Conservation (phyloP, 495 filamentous ascomycete genomes). For the Hypomontagnella monticulosa region DNA sequence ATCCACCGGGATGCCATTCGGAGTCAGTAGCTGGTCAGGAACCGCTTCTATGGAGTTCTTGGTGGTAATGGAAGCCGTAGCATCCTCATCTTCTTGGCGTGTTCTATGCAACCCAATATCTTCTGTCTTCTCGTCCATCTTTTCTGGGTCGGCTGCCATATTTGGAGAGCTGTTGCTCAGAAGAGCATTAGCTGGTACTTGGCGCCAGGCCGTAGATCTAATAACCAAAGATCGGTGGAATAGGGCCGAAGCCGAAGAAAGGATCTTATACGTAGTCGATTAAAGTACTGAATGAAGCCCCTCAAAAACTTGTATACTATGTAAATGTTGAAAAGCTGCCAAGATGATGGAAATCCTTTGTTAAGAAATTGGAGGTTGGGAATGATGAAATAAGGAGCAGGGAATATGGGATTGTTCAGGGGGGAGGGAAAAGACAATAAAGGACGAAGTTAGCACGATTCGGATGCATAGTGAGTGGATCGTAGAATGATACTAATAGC, state of each 20-base stretch:
- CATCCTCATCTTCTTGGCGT: slow-evolving; percentile 18
- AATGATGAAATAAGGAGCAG: too few relatives aligned
- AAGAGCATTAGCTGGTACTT: neutral
- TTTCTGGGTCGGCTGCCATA: slow-evolving; percentile 31
- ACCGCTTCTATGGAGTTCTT: slow-evolving; percentile 22
- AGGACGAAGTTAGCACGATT: too few relatives aligned
- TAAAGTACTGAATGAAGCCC: neutral
- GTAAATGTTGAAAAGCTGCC: slow-evolving; percentile 1
- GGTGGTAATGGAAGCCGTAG: slow-evolving; percentile 21
- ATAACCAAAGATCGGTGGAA: slow-evolving; percentile 32
- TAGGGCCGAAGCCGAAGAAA: neutral
- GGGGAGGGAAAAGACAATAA: too few relatives aligned
- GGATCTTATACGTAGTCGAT: neutral
- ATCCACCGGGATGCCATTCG: slow-evolving; percentile 30
- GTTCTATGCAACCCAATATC: neutral
- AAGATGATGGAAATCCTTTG: slow-evolving; percentile 8
- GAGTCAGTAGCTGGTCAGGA: slow-evolving; percentile 23
- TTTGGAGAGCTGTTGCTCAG: neutral
- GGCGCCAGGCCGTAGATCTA: neutral
- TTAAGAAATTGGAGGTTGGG: slow-evolving; percentile 5
- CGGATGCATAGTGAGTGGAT: neutral
- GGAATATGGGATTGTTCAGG: too few relatives aligned
- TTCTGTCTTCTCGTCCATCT: slow-evolving; percentile 28
- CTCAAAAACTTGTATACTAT: too few relatives aligned
- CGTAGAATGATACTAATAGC: slow-evolving; percentile 3